Evolutionary conservation across 2,329 filamentous ascomycete genomes (phyloP), one percentile per base, ranked within the genome.

Genomic region (Clonostachys sp.): DNA sequence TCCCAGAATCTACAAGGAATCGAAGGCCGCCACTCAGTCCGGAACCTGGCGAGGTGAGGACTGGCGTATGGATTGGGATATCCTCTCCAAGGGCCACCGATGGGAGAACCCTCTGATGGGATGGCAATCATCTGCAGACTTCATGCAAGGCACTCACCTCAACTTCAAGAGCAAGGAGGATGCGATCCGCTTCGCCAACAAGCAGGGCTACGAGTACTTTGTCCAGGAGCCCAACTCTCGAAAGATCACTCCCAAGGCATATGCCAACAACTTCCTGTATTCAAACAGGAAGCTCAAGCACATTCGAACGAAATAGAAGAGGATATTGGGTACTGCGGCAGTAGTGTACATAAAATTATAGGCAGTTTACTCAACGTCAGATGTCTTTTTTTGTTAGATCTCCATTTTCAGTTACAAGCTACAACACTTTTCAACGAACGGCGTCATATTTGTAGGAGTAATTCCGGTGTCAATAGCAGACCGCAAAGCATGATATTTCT

Each of bases 41-140:
- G 92, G 94, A 54, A 81, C 83, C 59, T 96, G 89, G 87, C 84
- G 89, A 63, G 74, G 81, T 48, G 83, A 88, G 64, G 81, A 87
- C 61, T 99, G 94, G 94, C 86, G 91, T 45, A 95, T 99, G 91
- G 94, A 99, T 68, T 99, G 94, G 94, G 94, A 99, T 66, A 83
- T 95, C 44, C 78, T 97, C 34, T 72, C 78, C 59, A 96, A 95
- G 74, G 94, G 94, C 51, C 89, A 96, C 71, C 83, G 94, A 59
- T 99, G 94, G 95, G 94, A 99, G 76, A 99, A 99, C 72, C 89
- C 87, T 42, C 72, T 99, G 66, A 99, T 99, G 83, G 94, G 94
- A 51, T 99, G 95, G 95, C 91, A 96, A 66, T 97, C 92, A 20
- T 95, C 91, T 16, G 92, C 80, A 48, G 94, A 99, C 69, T 83